A percentile compares a stretch with the other conserved stretches of the same genome.
Evolutionary conservation across 148 eudicot genomes (phyloP).

Genomic region (Selenicereus undatus): DNA sequence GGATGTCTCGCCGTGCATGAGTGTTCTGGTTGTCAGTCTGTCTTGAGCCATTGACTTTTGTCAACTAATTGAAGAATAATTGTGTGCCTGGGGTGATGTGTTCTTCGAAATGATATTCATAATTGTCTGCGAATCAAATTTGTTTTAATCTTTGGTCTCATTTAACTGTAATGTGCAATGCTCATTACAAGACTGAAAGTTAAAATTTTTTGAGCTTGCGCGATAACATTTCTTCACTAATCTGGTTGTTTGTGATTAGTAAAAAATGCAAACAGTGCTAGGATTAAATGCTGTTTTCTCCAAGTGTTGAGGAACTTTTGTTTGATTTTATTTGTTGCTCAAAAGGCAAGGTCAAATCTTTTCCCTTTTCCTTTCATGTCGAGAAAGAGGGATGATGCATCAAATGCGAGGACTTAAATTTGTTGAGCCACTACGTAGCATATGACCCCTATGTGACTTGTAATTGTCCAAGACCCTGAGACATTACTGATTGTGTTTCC

Average conservation of each 20-base stretch:
- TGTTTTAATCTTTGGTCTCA: neutral
- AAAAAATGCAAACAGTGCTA: neutral
- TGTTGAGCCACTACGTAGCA: too few relatives aligned
- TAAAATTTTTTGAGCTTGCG: neutral
- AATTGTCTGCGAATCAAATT: neutral
- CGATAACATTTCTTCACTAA: too few relatives aligned
- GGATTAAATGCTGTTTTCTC: neutral
- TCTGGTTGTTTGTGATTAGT: neutral
- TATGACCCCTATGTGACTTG: neutral
- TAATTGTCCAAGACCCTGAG: neutral
- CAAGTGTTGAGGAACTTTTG: neutral
- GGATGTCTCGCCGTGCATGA: neutral
- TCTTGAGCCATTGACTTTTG: constrained; percentile 2
- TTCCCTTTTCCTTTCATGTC: neutral
- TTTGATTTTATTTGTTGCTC: neutral
- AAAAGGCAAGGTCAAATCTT: neutral
- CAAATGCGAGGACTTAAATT: neutral
- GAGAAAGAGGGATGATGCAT: too few relatives aligned
- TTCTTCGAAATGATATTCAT: neutral
- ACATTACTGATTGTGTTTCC: neutral
- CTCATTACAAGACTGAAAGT: neutral
- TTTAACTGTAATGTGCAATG: neutral
- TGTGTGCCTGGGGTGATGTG: neutral
- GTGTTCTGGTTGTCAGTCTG: neutral
- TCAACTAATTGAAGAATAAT: neutral